Evolutionary conservation across 2,329 filamentous ascomycete genomes (phyloP), one percentile per base, ranked within the genome.

Genomic region (Fusarium phyllophilum): DNA sequence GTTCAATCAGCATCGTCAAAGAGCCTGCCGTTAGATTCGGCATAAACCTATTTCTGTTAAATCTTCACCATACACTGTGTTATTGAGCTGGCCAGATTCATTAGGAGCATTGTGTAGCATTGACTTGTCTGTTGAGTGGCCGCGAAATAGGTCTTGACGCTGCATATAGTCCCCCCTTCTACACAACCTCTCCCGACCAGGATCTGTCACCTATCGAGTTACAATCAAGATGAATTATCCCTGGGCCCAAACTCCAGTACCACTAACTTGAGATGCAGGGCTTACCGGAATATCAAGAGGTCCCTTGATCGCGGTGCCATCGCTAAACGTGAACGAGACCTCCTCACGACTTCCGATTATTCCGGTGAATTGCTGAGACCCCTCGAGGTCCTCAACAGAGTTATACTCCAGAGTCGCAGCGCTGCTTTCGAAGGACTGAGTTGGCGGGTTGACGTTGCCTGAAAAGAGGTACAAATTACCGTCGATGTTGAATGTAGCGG

Each of bases 51-150:
- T 51, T 24, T 34, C 31, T 34, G 17, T 51, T 34, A 7, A 24
- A 24, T 14, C 3, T 11, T 34, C 2, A 3, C 6, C 22, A 34
- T 34, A 2, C 12, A 29, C 18, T 29, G 24, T 15, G 13, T 22
- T 4, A n/a, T 14, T 18, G 18, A 5, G 7, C 8, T 11, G 33
- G 7, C 6, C 13, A 4, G 1, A 8, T 29, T 26, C 3, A 9
- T 6, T 11, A 9, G 7, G 33, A 9, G 5, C 0, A 6, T 17
- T 26, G 18, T 38, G 51, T 29, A 13, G 24, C 6, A 22, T 38
- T 22, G 14, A 29, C 15, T 54, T 9, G 8, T 29, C 5, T 29
- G 20, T 54, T 12, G 34, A 5, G 20, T 17, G 18, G 34, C 4
- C 3, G 10, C 6, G 20, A 39, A 22, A 36, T 38, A 10, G 4